Evolutionary conservation across 164 flowering plant genomes (phyloP).

Genomic region (Nymphaea thermarum): DNA sequence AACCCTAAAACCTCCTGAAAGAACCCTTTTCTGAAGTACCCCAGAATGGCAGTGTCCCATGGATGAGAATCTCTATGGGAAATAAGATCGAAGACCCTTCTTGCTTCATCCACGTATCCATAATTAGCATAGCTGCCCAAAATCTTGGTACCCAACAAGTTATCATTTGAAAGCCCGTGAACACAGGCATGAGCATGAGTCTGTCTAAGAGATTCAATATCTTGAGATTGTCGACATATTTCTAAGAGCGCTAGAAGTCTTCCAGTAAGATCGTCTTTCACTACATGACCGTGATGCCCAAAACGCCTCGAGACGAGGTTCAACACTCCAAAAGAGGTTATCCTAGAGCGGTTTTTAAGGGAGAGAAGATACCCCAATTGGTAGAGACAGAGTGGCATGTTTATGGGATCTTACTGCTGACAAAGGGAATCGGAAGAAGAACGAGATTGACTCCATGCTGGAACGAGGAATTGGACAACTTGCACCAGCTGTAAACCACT

Average conservation of each 20-base stretch:
- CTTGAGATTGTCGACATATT: conserved; percentile 5
- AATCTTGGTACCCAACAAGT: conserved; percentile 33
- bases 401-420: neutral
- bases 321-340: neutral
- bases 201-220: conserved; percentile 20
- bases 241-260: conserved; percentile 18
- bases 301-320: neutral
- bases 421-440: neutral
- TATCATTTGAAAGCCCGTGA: conserved; percentile 18
- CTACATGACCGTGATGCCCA: neutral
- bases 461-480: neutral
- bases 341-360: too few species aligned
- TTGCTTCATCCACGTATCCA: conserved; percentile 23
- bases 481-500: neutral
- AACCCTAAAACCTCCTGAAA: conserved; percentile 27
- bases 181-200: conserved; percentile 23
- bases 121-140: conserved; percentile 25
- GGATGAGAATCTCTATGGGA: conserved; percentile 17
- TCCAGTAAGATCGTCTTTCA: neutral
- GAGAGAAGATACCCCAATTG: neutral
- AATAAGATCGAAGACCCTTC: conserved; percentile 23
- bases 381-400: neutral
- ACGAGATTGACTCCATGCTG: neutral
- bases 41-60: conserved; percentile 35
- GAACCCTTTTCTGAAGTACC: conserved; percentile 27